A percentile compares a stretch with the other conserved stretches of the same genome.
Evolutionary conservation across 371 early-diverging fungal species (phyloP).

Genomic region (Gilbertella persicaria): DNA sequence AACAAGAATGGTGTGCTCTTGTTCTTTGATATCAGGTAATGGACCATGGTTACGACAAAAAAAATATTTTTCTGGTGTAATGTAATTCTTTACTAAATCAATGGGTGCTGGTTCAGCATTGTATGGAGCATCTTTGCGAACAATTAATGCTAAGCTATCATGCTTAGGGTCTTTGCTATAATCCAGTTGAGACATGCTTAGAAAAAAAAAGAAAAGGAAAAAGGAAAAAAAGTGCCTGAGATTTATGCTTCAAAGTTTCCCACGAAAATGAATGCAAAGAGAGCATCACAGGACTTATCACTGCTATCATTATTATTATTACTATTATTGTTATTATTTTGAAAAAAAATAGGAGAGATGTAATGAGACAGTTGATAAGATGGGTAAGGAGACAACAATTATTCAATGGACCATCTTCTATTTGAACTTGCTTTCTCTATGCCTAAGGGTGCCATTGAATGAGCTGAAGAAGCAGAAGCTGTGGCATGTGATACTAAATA

Average conservation of each 20-base stretch:
- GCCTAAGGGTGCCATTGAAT: conserved; percentile 31
- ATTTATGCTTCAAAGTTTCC: background rate
- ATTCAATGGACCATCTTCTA: conserved; percentile 41
- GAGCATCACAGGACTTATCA: no score
- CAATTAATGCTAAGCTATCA: conserved; percentile 20
- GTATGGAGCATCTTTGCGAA: conserved; percentile 55
- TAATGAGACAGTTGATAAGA: background rate
- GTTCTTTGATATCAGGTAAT: conserved; percentile 69
- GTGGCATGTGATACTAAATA: conserved; percentile 32
- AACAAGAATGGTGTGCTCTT: conserved; percentile 42
- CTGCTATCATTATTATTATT: no score
- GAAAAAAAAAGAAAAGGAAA: conserved; percentile 1
- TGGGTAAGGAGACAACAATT: conserved; percentile 2
- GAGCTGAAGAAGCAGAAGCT: conserved; percentile 29
- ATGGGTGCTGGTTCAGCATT: conserved; percentile 58
- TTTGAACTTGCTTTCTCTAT: conserved; percentile 27
- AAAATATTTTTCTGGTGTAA: conserved; percentile 56
- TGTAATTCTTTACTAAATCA: conserved; percentile 51
- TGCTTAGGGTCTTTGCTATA: conserved; percentile 38
- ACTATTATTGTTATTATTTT: no score
- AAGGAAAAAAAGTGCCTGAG: background rate
- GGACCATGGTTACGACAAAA: conserved; percentile 86
- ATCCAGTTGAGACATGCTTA: conserved; percentile 19
- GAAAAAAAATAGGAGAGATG: background rate
- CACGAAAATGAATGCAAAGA: background rate